phyloP scores from a whole-genome alignment of 2,329 filamentous ascomycete genomes.

The Ceratocystis harringtonii region DNA sequence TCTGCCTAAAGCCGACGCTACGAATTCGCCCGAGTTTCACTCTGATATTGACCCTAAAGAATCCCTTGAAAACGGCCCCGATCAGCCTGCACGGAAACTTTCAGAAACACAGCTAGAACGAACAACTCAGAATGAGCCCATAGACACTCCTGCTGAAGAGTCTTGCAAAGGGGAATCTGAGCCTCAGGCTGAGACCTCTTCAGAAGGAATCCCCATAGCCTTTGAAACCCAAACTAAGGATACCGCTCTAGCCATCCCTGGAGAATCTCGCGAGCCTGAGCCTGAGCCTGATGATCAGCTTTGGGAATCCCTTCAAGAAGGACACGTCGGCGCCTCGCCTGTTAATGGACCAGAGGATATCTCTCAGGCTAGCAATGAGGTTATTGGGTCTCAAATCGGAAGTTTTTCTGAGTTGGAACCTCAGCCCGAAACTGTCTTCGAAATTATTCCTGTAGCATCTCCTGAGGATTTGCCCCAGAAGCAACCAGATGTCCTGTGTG shows the following conservation, averaged over 20 bases:
- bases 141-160: background rate
- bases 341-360: no score
- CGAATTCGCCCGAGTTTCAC: background rate
- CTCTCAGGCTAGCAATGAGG: background rate
- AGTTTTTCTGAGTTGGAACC: no score
- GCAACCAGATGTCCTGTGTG: background rate
- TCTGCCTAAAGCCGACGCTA: background rate
- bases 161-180: background rate
- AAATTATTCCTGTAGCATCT: background rate
- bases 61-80: background rate
- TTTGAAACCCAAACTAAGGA: background rate
- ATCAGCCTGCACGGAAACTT: background rate
- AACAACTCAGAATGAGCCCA: background rate
- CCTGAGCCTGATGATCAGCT: background rate
- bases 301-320: background rate
- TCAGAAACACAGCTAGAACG: background rate
- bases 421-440: no score
- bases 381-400: background rate
- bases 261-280: background rate
- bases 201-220: background rate
- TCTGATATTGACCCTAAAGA: conserved; percentile 5
- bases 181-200: background rate
- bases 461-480: background rate
- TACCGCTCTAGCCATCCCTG: background rate
- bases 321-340: background rate